phyloP scores from a whole-genome alignment of 2,329 filamentous ascomycete species.

The Pseudopithomyces maydicus region DNA sequence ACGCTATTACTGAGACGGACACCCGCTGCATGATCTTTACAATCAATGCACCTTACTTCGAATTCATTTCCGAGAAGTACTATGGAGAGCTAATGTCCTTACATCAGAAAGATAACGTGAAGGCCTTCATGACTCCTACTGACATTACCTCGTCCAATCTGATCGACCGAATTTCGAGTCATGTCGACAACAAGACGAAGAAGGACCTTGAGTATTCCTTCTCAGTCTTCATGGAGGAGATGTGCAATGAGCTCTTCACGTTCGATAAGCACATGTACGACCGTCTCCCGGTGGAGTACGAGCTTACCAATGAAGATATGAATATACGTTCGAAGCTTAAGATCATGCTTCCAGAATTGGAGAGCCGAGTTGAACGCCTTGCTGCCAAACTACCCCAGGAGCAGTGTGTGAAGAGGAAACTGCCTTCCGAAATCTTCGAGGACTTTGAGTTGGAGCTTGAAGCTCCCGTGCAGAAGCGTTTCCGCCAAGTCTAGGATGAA shows the following conservation, averaged over 20 bases:
- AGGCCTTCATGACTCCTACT: background rate
- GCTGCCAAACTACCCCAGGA: background rate
- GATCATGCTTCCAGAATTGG: constrained; percentile 5
- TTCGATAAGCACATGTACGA: constrained; percentile 15
- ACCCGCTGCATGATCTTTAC: constrained; percentile 12
- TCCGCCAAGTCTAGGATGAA: no score
- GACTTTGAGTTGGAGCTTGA: no score
- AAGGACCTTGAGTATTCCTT: background rate
- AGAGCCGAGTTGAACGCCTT: background rate
- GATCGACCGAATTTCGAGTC: background rate
- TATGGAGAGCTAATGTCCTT: background rate
- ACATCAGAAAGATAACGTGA: background rate
- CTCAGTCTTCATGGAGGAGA: background rate
- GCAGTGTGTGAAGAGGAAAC: background rate
- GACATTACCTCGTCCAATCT: background rate
- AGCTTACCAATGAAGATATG: background rate
- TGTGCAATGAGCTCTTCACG: constrained; percentile 2
- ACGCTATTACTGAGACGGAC: constrained; percentile 15
- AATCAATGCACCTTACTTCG: constrained; percentile 6
- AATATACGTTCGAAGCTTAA: background rate
- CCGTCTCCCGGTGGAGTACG: constrained; percentile 8
- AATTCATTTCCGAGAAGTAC: background rate
- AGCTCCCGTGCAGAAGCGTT: no score
- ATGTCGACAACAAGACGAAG: background rate
- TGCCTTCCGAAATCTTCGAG: background rate